Conservation (phyloP, 768 basidiomycete genomes). For the Phanerodontia chrysosporium region DNA sequence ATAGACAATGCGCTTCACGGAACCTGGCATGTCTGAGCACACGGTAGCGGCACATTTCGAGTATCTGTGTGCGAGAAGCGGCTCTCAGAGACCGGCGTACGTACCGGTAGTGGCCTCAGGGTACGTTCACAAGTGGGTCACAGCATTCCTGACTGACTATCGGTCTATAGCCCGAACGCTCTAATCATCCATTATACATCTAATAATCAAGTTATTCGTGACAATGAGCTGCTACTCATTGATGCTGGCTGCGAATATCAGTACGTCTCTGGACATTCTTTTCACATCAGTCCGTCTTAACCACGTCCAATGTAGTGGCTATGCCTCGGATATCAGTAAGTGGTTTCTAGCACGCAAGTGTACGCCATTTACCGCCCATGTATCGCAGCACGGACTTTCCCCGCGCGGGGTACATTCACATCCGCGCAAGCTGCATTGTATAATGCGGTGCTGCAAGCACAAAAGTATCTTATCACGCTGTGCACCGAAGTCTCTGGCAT, state of each 20-base stretch:
- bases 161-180: conserved; percentile 82
- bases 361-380: not conserved
- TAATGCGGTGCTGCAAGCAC: conserved; percentile 65
- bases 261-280: conserved; percentile 35
- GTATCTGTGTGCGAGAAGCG: conserved; percentile 74
- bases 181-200: conserved; percentile 93
- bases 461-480: conserved; percentile 59
- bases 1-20: conserved; percentile 81
- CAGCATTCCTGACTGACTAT: too few species aligned
- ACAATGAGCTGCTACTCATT: conserved; percentile 76
- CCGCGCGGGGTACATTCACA: conserved; percentile 78
- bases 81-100: conserved; percentile 88
- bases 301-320: conserved; percentile 52
- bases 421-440: conserved; percentile 83
- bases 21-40: conserved; percentile 53
- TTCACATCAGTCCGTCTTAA: not conserved
- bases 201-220: conserved; percentile 73
- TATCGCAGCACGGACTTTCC: conserved; percentile 75
- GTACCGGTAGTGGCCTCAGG: conserved; percentile 97
- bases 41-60: conserved; percentile 82
- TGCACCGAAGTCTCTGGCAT: conserved; percentile 56
- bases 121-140: too few species aligned
- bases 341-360: not conserved
- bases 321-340: conserved; percentile 92
- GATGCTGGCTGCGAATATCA: conserved; percentile 94